A percentile compares a stretch with the other conserved stretches of the same genome.
phyloP scores from a whole-genome alignment of 371 early-diverging fungal species.

The Batkoa obscura region DNA sequence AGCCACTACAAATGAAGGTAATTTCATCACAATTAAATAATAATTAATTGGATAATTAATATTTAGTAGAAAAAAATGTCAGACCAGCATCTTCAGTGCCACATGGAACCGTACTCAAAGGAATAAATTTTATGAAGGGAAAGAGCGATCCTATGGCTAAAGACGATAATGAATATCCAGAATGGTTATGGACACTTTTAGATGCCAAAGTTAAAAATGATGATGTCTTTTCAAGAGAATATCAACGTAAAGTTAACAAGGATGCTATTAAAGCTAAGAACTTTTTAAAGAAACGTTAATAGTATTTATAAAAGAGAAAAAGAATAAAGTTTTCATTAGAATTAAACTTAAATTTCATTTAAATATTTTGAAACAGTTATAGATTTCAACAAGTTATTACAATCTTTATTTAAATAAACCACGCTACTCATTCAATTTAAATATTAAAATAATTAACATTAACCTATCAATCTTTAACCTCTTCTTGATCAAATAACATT shows the following conservation, averaged over 20 bases:
- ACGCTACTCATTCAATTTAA: no score
- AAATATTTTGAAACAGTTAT: no score
- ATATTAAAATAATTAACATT: no score
- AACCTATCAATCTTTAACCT: neutral
- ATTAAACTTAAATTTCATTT: no score
- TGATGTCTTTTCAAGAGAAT: constrained; percentile 13
- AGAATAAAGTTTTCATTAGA: no score
- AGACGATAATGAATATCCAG: constrained; percentile 71
- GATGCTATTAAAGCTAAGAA: constrained; percentile 10
- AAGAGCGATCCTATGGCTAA: constrained; percentile 72
- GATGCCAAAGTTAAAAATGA: constrained; percentile 29
- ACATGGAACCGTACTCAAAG: constrained; percentile 64
- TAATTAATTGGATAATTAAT: neutral
- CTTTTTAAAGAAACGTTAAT: constrained; percentile 9
- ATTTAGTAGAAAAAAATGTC: neutral
- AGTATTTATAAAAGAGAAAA: no score
- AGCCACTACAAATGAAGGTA: no score
- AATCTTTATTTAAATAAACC: no score
- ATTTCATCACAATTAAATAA: no score
- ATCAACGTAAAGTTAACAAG: constrained; percentile 5
- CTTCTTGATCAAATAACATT: constrained; percentile 2
- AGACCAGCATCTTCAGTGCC: constrained; percentile 31
- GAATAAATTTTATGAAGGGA: constrained; percentile 61
- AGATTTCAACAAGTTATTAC: no score
- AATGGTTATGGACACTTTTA: constrained; percentile 77